phyloP scores from a whole-genome alignment of 345 rosid species.

The Raphanus raphanistrum region DNA sequence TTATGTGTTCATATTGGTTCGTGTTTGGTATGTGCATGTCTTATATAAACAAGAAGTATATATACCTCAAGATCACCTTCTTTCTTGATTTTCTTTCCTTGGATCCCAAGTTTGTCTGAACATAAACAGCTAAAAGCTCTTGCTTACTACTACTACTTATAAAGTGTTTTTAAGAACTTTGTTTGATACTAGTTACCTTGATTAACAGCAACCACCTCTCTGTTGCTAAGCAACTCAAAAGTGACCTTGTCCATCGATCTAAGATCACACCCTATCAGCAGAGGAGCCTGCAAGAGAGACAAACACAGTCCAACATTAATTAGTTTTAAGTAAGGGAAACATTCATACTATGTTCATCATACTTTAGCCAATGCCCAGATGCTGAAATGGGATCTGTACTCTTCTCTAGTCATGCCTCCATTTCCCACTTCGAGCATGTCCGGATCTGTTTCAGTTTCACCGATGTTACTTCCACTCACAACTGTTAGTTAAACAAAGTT shows the following conservation, averaged over 20 bases:
- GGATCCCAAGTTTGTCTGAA: slow-evolving; percentile 77
- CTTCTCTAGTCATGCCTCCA: slow-evolving; percentile 89
- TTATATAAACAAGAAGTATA: not conserved
- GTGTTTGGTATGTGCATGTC: slow-evolving; percentile 1
- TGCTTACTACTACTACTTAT: not conserved
- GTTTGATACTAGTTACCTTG: slow-evolving; percentile 52
- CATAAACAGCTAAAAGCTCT: slow-evolving; percentile 8
- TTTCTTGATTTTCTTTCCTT: slow-evolving; percentile 66
- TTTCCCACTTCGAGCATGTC: slow-evolving; percentile 99
- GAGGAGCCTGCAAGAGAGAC: slow-evolving; percentile 57
- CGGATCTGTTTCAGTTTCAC: slow-evolving; percentile 60
- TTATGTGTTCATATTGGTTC: slow-evolving; percentile 5
- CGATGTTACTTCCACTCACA: not conserved
- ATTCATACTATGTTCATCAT: slow-evolving; percentile 4
- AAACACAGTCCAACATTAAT: slow-evolving; percentile 15
- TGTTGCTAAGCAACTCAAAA: slow-evolving; percentile 54
- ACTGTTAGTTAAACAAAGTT: not conserved
- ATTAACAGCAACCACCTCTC: slow-evolving; percentile 80
- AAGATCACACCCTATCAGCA: slow-evolving; percentile 77
- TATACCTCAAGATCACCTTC: slow-evolving; percentile 72
- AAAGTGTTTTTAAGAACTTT: not conserved
- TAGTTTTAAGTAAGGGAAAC: not conserved
- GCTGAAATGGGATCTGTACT: slow-evolving; percentile 83
- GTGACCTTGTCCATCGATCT: slow-evolving; percentile 61
- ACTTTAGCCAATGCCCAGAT: slow-evolving; percentile 93